Evolutionary conservation across 805 yeast genomes (phyloP), one percentile per base, ranked within the genome.

Genomic region (Hanseniaspora osmophila): DNA sequence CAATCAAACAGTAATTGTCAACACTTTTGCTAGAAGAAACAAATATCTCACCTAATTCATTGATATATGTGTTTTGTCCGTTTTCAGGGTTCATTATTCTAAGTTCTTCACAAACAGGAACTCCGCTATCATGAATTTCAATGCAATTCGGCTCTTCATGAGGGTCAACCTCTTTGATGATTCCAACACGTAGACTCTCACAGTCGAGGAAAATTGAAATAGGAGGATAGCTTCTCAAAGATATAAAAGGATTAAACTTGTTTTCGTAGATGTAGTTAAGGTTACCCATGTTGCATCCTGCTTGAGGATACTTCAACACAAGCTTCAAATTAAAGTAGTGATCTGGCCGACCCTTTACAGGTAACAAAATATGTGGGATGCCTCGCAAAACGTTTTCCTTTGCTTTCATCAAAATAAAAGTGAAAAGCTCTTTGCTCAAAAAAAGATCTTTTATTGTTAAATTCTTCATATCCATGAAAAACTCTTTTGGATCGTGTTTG

Each of bases 1-100:
- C 44, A 27, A 30, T 27, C 10, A 73, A 68, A 37, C 76, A 74
- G 58, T 77, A 80, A 6, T 76, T 74, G 11, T 69, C 60, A 29
- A 78, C 80, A 53, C 82, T 87, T 0, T 90, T 94, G 51, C 86
- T 95, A 1, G 95, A 83, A 51, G 84, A 76, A 2, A 90, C 94
- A 97, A 97, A 92, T 37, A 92, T 86, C 63, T 92, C 99, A 32
- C 99, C 99, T 60, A 77, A 78, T 61, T 92, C 98, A 7, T 97
- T 96, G 44, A 79, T 80, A 47, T 74, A 76, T 58, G 98, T 90
- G 11, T 87, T 66, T 45, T 69, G 66, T 40, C 73, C 62, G 0
- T 96, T 90, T 58, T 92, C 96, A 1, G 98, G 98, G 52, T 92
- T 92, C 2, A 92, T 96, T 48, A 92, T 83, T 1, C 94, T 92